Evolutionary conservation across 441 rosid species (phyloP), one percentile per base, ranked within the genome.

Genomic region (Breynia disticha): DNA sequence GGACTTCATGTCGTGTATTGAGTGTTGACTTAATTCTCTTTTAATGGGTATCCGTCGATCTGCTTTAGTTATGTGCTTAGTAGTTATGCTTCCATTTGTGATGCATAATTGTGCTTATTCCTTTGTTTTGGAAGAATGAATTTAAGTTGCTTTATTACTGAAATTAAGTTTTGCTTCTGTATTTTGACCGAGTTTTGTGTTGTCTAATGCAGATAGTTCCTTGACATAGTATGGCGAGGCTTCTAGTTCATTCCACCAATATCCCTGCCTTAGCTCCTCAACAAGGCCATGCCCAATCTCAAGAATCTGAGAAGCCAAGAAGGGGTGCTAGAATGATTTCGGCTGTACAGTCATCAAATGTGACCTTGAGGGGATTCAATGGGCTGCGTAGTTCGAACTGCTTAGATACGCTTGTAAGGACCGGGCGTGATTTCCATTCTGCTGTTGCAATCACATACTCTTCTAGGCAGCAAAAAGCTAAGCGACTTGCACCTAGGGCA

Each of bases 301-400:
- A 65, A 61, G 79, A 73, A 55, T 59, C 77, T 55, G 76, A 69
- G 32, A 78, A 67, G 48, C 59, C 82, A 7, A 81, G 61, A 61
- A 67, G 72, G 60, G 54, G 51, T 4, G n/a, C 72, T 21, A 76
- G 69, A 74, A 85, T 78, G 93, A 76, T 76, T 78, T 71, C 56
- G 55, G 59, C 66, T 61, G 56, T 67, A 19, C 74, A 51, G 16
- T 19, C 81, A 16, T 70, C 79, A 46, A 71, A 60, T 39, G 63
- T 82, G 67, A 77, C 64, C 55, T 56, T 87, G 17, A 72, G 74
- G 35, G 70, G 76, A 51, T 82, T 65, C 74, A 60, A 84, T 0
- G 97, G 97, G 46, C 66, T 87, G 39, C 81, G 83, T n/a, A 60
- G 79, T 48, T 58, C 83, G 46, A 79, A 72, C 73, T 67, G 80